These are phyloP conservation scores for Leccinum sublutescens DNA, from an alignment of 768 basidiomycete species.

Conservation along the genomic window DNA sequence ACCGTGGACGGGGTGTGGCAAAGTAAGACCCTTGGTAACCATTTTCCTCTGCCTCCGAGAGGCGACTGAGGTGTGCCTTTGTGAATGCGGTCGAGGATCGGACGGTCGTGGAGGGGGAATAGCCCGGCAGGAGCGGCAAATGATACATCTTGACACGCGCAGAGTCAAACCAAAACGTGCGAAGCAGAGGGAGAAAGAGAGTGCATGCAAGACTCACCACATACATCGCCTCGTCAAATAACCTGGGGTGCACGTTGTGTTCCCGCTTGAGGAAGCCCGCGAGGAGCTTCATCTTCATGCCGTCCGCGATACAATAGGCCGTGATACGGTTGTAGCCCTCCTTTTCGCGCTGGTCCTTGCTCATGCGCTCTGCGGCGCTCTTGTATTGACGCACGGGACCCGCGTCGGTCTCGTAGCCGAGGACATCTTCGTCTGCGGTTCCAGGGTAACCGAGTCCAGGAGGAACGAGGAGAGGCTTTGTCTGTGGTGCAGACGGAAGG, in stretches of 20 bases:
- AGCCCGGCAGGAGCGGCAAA: slow-evolving; percentile 87
- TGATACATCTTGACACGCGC: slow-evolving; percentile 70
- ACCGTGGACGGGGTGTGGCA: slow-evolving; percentile 23
- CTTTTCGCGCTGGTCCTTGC: slow-evolving; percentile 76
- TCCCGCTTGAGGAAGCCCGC: slow-evolving; percentile 88
- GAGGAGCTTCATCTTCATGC: slow-evolving; percentile 79
- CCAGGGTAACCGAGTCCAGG: slow-evolving; percentile 15
- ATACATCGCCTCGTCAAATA: slow-evolving; percentile 93
- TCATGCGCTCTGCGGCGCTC: slow-evolving; percentile 86
- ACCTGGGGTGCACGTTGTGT: slow-evolving; percentile 82
- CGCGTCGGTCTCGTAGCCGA: slow-evolving; percentile 65
- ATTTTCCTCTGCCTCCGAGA: slow-evolving; percentile 87
- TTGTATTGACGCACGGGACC: slow-evolving; percentile 71
- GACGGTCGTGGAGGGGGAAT: slow-evolving; percentile 78
- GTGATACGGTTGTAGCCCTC: slow-evolving; percentile 82
- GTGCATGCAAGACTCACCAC: slow-evolving; percentile 53
- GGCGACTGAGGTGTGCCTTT: slow-evolving; percentile 60
- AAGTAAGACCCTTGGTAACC: slow-evolving; percentile 91
- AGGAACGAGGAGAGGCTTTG: slow-evolving; percentile 53
- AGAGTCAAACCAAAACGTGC: background rate
- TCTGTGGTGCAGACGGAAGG: slow-evolving; percentile 88
- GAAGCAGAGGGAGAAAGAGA: background rate
- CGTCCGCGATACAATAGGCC: slow-evolving; percentile 86
- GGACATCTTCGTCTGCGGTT: slow-evolving; percentile 42
- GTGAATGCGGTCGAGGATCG: slow-evolving; percentile 73